A percentile compares a stretch with the other conserved stretches of the same genome.
Conservation (phyloP, 352 stramenopile species). For the Peronosclerospora sorghi region DNA sequence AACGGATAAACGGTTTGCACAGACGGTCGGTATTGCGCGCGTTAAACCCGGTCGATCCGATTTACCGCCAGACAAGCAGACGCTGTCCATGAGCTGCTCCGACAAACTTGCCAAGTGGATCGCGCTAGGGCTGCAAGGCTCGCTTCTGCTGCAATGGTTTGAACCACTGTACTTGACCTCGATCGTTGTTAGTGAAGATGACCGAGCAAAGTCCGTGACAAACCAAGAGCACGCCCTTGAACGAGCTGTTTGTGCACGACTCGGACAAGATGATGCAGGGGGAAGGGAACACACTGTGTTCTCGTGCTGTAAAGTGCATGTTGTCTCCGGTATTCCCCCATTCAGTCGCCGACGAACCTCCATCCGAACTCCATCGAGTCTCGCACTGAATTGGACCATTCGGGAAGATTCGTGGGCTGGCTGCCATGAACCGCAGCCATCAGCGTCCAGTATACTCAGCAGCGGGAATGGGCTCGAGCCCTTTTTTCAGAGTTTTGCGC, state of each 20-base stretch:
- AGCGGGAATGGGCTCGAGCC: conserved; percentile 4
- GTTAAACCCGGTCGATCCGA: conserved; percentile 90
- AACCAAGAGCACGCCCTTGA: conserved; percentile 37
- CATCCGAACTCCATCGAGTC: conserved; percentile 18
- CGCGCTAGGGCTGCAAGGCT: conserved; percentile 72
- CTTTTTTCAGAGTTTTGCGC: conserved; percentile 32
- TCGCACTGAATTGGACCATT: conserved; percentile 51
- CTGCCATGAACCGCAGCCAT: not conserved
- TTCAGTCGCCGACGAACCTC: conserved; percentile 14
- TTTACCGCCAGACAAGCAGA: conserved; percentile 74
- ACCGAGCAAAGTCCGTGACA: conserved; percentile 16
- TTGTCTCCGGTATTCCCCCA: conserved; percentile 10
- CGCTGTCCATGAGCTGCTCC: conserved; percentile 88
- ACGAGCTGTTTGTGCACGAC: conserved; percentile 30
- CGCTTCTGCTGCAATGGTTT: conserved; percentile 52
- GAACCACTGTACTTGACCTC: conserved; percentile 40
- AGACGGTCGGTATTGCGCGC: conserved; percentile 66
- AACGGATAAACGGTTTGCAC: conserved; percentile 43
- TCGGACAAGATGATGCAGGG: conserved; percentile 10
- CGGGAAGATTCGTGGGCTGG: conserved; percentile 30
- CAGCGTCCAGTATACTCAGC: not conserved
- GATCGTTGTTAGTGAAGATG: conserved; percentile 38
- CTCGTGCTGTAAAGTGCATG: conserved; percentile 5
- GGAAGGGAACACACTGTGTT: not conserved
- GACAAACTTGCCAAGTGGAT: conserved; percentile 90